Evolutionary conservation across 169 alveolate genomes (phyloP).

Genomic region (Babesia bigemina): DNA sequence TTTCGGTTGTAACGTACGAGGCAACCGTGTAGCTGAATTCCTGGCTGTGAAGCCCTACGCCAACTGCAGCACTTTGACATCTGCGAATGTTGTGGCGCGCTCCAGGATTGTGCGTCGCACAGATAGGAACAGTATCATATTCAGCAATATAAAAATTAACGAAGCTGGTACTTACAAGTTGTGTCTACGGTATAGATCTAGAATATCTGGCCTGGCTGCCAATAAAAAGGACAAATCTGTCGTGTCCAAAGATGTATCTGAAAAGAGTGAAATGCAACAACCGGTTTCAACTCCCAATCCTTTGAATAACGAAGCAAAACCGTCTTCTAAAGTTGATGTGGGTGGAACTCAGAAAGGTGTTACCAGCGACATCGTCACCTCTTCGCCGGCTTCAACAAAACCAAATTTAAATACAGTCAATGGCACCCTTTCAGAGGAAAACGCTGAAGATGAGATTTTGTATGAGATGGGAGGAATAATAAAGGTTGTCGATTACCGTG

Average conservation of each 20-base stretch:
- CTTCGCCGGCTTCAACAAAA: too few relatives aligned
- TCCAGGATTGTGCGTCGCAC: background rate
- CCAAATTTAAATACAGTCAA: too few relatives aligned
- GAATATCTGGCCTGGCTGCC: too few relatives aligned
- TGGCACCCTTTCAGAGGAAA: background rate
- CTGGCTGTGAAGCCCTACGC: background rate
- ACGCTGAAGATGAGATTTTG: background rate
- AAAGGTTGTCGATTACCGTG: background rate
- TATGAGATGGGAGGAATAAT: too few relatives aligned
- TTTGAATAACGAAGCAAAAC: too few relatives aligned
- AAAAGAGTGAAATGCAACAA: too few relatives aligned
- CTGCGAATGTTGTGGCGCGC: background rate
- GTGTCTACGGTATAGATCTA: background rate
- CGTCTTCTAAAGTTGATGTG: too few relatives aligned
- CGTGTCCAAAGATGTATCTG: too few relatives aligned
- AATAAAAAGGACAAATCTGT: too few relatives aligned
- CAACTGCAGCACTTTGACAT: background rate
- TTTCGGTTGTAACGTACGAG: slow-evolving; percentile 2
- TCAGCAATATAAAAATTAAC: background rate
- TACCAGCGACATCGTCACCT: too few relatives aligned
- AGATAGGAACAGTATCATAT: background rate
- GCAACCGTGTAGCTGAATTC: background rate
- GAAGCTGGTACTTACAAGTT: slow-evolving; percentile 14
- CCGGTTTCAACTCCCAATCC: too few relatives aligned
- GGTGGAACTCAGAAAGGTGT: too few relatives aligned